Conservation (phyloP, 1,139 yeast species). For the Yamadazyma jaroonii region DNA sequence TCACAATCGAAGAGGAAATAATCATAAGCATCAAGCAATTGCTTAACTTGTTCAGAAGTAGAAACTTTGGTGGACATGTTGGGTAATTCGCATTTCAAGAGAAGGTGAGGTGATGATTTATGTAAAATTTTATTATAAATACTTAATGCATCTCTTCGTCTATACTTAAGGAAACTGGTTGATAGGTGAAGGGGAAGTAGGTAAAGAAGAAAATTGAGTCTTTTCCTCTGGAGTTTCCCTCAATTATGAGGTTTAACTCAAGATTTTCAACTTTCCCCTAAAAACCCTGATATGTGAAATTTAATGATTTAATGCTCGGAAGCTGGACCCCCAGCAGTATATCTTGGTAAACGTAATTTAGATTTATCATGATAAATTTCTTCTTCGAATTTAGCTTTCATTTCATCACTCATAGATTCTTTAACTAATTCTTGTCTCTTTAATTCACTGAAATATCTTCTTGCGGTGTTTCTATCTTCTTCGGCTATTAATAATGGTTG, state of each 20-base stretch:
- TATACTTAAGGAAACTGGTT: too few species aligned
- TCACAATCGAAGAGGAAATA: constrained; percentile 47
- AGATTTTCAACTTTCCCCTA: too few species aligned
- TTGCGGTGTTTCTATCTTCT: constrained; percentile 73
- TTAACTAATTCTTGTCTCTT: constrained; percentile 61
- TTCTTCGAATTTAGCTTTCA: constrained; percentile 40
- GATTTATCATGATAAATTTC: constrained; percentile 46
- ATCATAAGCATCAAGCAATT: constrained; percentile 31
- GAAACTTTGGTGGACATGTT: constrained; percentile 19
- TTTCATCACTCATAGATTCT: constrained; percentile 42
- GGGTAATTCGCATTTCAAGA: not conserved
- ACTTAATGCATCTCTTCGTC: too few species aligned
- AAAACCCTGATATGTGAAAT: too few species aligned
- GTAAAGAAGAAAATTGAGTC: too few species aligned
- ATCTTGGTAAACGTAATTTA: constrained; percentile 45
- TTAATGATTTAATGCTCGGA: constrained; percentile 22
- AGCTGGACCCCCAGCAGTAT: constrained; percentile 41
- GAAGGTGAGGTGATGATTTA: too few species aligned
- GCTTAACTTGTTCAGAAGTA: constrained; percentile 16
- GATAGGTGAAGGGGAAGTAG: too few species aligned
- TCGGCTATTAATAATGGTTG: constrained; percentile 80
- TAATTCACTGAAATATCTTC: constrained; percentile 67
- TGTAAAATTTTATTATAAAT: too few species aligned
- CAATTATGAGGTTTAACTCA: too few species aligned
- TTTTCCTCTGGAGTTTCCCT: too few species aligned